Conservation (phyloP, 2,329 filamentous ascomycete genomes). For the Sphaerostilbella broomeana region DNA sequence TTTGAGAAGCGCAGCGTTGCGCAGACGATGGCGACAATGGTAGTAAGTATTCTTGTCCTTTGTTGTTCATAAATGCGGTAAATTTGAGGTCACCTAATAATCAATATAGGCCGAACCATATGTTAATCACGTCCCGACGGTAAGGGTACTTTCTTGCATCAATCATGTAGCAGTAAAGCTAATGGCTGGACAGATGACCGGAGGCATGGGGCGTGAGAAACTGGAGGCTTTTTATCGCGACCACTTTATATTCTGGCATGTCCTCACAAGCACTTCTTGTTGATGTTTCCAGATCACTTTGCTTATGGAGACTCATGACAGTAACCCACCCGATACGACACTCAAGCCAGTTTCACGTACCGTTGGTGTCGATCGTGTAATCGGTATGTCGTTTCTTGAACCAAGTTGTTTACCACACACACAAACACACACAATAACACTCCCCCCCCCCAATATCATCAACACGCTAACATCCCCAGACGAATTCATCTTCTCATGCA, state of each 20-base stretch:
- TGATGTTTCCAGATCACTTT: not conserved
- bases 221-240: slow-evolving; percentile 64
- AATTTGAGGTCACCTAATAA: not conserved
- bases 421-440: not conserved
- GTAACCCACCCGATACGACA: slow-evolving; percentile 58
- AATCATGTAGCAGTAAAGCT: not conserved
- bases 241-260: slow-evolving; percentile 57
- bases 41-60: slow-evolving; percentile 32
- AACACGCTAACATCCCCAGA: slow-evolving; percentile 29
- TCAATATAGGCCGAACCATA: slow-evolving; percentile 50
- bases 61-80: not conserved
- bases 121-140: slow-evolving; percentile 67
- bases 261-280: no score
- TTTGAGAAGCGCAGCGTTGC: slow-evolving; percentile 61
- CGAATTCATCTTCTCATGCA: slow-evolving; percentile 59
- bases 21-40: slow-evolving; percentile 72
- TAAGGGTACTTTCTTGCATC: slow-evolving; percentile 26
- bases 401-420: no score
- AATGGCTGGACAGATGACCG: slow-evolving; percentile 42
- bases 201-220: slow-evolving; percentile 57
- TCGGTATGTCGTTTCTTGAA: slow-evolving; percentile 26
- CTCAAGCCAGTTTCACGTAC: slow-evolving; percentile 64
- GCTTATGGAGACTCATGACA: slow-evolving; percentile 18
- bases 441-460: not conserved
- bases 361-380: slow-evolving; percentile 60